Evolutionary conservation across 495 filamentous ascomycete species (phyloP).

Genomic region (Hyaloscypha variabilis): DNA sequence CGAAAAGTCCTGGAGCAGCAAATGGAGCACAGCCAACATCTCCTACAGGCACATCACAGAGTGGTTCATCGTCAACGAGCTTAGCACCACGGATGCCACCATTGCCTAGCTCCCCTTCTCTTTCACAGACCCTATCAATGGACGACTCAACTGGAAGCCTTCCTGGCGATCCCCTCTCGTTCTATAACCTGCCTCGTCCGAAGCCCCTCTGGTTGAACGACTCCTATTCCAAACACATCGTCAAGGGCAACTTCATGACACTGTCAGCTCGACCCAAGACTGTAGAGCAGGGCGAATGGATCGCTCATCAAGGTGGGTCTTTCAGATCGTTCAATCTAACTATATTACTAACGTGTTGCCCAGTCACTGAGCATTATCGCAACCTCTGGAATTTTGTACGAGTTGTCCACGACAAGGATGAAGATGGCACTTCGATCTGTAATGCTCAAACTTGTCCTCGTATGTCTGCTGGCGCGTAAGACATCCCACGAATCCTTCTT

Average conservation of each 20-base stretch:
- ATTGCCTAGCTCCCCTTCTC: conserved; percentile 61
- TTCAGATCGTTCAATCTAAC: background rate
- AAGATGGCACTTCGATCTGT: conserved; percentile 73
- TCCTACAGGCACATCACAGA: conserved; percentile 40
- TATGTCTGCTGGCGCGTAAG: conserved; percentile 90
- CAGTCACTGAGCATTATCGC: conserved; percentile 90
- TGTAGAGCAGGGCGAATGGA: conserved; percentile 90
- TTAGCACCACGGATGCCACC: conserved; percentile 54
- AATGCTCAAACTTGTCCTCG: conserved; percentile 81
- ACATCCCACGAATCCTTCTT: conserved; percentile 28
- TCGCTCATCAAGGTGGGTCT: conserved; percentile 84
- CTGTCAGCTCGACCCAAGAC: conserved; percentile 86
- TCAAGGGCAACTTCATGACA: conserved; percentile 96
- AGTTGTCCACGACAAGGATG: conserved; percentile 78
- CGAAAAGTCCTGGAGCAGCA: conserved; percentile 40
- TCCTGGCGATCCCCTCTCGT: conserved; percentile 46
- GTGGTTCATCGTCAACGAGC: conserved; percentile 48
- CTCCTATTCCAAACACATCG: conserved; percentile 80
- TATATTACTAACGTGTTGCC: background rate
- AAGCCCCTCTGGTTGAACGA: conserved; percentile 72
- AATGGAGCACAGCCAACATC: conserved; percentile 52
- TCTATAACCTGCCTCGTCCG: conserved; percentile 50
- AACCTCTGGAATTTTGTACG: conserved; percentile 82
- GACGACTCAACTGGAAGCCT: conserved; percentile 46
- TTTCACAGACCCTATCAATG: conserved; percentile 52